Base-by-base conservation (phyloP, 257 asterid species). In the Salvia miltiorrhiza region DNA sequence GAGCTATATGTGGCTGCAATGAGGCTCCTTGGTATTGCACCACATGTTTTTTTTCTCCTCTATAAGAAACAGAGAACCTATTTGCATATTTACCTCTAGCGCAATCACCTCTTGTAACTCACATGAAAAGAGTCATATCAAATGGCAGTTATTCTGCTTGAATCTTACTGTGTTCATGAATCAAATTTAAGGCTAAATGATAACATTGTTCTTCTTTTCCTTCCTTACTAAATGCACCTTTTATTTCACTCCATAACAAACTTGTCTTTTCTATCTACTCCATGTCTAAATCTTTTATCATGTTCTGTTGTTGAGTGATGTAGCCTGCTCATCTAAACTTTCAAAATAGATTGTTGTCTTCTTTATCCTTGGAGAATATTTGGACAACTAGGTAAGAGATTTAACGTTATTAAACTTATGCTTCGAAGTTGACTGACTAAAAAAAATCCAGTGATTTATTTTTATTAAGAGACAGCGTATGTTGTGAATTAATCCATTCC, bases 381-480 rank as follows among this genome's bases (percentile, higher is more conserved):
- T 21, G 37, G 16, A 9, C 41, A 23, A 63, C 54, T 11, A 23
- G 68, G 35, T 30, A 59, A 35, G 30, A 9, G 2, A 60, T 37
- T 60, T 37, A 8, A 35, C 14, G n/a, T n/a, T n/a, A n/a, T 7
- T 39, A 53, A 26, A 40, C 50, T 39, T 50, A 53, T 50, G 58
- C 44, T 23, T 50, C 23, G 45, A 62, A 28, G 43, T 72, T 52
- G 57, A 19, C 62, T 7, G 21, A 64, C 21, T 64, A 26, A n/a
- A 63, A 23, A 30, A 59, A 52, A n/a, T 28, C n/a, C 30, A 39
- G 50, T n/a, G 48, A 53, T 37, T 54, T 41, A 11, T 12, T 72
- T 72, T 63, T 21, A 61, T 62, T 13, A 60, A 71, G 47, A 48
- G 62, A 60, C 49, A 39, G 68, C 59, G 40, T 37, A 43, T 40